Evolutionary conservation across 495 filamentous ascomycete species (phyloP).

Genomic region (Jackrogersella multiformis): DNA sequence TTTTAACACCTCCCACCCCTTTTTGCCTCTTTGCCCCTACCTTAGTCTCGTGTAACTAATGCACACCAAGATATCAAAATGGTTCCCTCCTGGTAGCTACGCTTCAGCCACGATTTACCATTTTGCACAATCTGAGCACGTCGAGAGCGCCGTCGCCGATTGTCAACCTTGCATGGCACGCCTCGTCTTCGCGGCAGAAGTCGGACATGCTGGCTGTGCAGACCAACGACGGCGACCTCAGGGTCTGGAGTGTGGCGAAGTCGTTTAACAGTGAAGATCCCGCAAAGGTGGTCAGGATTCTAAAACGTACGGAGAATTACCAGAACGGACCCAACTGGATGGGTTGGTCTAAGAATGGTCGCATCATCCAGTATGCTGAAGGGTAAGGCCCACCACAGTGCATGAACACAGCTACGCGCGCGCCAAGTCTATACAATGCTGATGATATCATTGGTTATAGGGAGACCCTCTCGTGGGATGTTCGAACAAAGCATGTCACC

Average conservation of each 20-base stretch:
- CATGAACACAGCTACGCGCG: constrained; percentile 47
- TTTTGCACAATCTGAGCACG: constrained; percentile 90
- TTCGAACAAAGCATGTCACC: constrained; percentile 92
- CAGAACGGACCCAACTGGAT: constrained; percentile 90
- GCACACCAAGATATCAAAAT: constrained; percentile 79
- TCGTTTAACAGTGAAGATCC: constrained; percentile 76
- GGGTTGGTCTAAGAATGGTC: constrained; percentile 97
- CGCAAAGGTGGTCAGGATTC: constrained; percentile 83
- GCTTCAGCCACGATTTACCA: constrained; percentile 91
- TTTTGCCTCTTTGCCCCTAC: not conserved
- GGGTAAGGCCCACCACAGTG: constrained; percentile 73
- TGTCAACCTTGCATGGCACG: constrained; percentile 92
- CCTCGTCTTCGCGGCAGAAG: constrained; percentile 94
- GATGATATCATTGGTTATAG: constrained; percentile 58
- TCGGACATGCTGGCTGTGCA: constrained; percentile 98
- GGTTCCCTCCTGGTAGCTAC: constrained; percentile 91
- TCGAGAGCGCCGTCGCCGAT: constrained; percentile 86
- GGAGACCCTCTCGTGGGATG: constrained; percentile 94
- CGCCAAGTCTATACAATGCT: constrained; percentile 49
- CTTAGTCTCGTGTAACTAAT: constrained; percentile 42
- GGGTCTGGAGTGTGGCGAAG: constrained; percentile 97
- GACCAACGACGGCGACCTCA: constrained; percentile 88
- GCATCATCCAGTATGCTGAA: constrained; percentile 91
- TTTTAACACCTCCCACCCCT: constrained; percentile 17
- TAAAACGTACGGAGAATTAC: constrained; percentile 81